phyloP scores from a whole-genome alignment of 2,329 filamentous ascomycete genomes.

The Trichoderma oligosporum region DNA sequence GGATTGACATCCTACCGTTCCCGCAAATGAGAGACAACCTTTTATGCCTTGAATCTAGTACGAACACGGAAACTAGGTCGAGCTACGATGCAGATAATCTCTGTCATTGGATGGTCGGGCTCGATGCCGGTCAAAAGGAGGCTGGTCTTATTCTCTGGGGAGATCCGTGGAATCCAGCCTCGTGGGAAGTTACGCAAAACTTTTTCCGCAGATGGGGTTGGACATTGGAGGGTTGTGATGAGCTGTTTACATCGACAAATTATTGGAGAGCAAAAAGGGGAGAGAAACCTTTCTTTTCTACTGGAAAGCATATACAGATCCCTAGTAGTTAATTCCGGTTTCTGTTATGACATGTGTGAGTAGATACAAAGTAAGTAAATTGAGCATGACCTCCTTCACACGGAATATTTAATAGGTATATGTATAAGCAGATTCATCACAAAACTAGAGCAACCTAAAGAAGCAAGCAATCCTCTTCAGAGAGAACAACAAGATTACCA shows the following conservation, averaged over 20 bases:
- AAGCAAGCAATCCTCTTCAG: too few relatives aligned
- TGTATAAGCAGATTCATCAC: too few relatives aligned
- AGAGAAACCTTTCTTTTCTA: not conserved
- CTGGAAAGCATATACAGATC: not conserved
- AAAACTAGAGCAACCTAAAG: too few relatives aligned
- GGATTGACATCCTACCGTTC: constrained; percentile 6
- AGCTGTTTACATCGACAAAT: constrained; percentile 1
- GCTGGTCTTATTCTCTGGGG: constrained; percentile 9
- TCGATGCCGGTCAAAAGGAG: not conserved
- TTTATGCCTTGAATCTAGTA: not conserved
- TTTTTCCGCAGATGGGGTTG: not conserved
- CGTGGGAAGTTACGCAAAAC: constrained; percentile 4
- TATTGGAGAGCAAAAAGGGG: not conserved
- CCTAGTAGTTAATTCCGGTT: not conserved
- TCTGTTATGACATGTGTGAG: too few relatives aligned
- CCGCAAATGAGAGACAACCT: constrained; percentile 1
- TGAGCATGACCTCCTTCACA: too few relatives aligned
- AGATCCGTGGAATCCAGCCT: constrained; percentile 1
- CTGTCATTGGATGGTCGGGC: constrained; percentile 6
- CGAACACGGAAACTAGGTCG: not conserved
- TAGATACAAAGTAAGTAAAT: too few relatives aligned
- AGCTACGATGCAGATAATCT: constrained; percentile 2
- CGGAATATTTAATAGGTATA: too few relatives aligned
- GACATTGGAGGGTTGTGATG: not conserved
- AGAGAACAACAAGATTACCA: too few relatives aligned